Evolutionary conservation across 2,329 filamentous ascomycete species (phyloP), one percentile per base, ranked within the genome.

Genomic region (Paecilomyces sp.): DNA sequence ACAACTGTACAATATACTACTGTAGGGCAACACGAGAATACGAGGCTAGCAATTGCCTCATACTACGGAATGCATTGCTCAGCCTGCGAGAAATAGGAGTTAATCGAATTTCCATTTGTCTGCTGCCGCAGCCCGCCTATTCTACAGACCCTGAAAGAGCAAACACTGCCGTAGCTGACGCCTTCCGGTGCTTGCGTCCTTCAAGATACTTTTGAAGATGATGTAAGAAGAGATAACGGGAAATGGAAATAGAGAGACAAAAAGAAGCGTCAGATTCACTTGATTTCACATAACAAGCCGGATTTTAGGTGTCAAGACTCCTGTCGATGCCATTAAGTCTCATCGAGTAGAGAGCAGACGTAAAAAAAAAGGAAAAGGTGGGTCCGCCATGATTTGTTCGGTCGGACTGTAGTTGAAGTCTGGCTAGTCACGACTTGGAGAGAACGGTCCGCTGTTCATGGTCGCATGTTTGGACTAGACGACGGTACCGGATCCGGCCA

Each of bases 71-170:
- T 22, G 22, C 22, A 22, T 22, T 22, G 22, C 22, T 22, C 13
- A n/a, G 7, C 13, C 3, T 41, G n/a, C 36, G 13, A 41, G 1
- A 6, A 13, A n/a, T 13, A 15, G 15, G 41, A 47, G 18, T 22
- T 15, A 18, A 47, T 47, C 41, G 15, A 47, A 47, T 53, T 47
- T 56, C 33, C 33, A 56, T 56, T 56, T 41, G 33, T 25, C 36
- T 56, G 55, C 55, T 56, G 31, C 55, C 36, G 28, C 55, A 56
- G 34, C 33, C 30, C 33, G 41, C 33, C 41, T 56, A 56, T 41
- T 56, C 55, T 56, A 56, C 33, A 34, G 33, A 36, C 22, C 55
- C 55, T 41, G 22, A 47, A 56, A 31, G 34, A 13, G 51, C 24
- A 25, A 53, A 56, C 55, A 13, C 22, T 25, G 33, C 41, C 31